Conservation (phyloP, 2,329 filamentous ascomycete genomes). For the Teratosphaeria gauchensis region DNA sequence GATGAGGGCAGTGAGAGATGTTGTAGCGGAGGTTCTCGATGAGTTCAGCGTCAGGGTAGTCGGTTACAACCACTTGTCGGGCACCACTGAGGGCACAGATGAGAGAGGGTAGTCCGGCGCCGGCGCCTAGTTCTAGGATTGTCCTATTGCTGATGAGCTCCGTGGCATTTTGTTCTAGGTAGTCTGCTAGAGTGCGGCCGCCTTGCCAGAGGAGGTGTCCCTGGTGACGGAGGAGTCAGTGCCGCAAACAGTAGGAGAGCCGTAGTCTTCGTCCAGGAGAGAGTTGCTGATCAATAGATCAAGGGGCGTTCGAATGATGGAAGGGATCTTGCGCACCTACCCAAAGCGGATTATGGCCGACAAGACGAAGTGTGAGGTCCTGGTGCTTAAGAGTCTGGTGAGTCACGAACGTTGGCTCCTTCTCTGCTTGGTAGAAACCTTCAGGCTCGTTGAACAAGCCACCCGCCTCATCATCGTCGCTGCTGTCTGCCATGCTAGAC, state of each 20-base stretch:
- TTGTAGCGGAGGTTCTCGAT: conserved; percentile 71
- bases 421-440: conserved; percentile 69
- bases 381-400: conserved; percentile 61
- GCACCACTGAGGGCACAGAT: conserved; percentile 68
- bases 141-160: conserved; percentile 54
- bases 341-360: conserved; percentile 82
- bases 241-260: neutral
- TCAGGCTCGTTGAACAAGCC: conserved; percentile 70
- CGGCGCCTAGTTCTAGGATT: conserved; percentile 84
- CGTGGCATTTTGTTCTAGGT: conserved; percentile 60
- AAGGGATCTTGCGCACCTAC: conserved; percentile 32
- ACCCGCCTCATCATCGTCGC: conserved; percentile 23
- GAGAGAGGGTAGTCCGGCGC: conserved; percentile 66
- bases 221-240: conserved; percentile 24
- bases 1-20: conserved; percentile 47
- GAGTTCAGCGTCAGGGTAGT: conserved; percentile 81
- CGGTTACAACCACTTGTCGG: conserved; percentile 60
- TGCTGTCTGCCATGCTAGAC: conserved; percentile 2
- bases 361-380: conserved; percentile 61
- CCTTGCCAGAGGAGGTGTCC: conserved; percentile 91
- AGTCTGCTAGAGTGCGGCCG: conserved; percentile 64
- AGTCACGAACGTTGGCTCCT: conserved; percentile 61
- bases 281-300: neutral
- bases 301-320: too few species aligned
- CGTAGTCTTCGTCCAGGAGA: neutral